Evolutionary conservation across 768 basidiomycete species (phyloP).

Genomic region (Nidularia sp.): DNA sequence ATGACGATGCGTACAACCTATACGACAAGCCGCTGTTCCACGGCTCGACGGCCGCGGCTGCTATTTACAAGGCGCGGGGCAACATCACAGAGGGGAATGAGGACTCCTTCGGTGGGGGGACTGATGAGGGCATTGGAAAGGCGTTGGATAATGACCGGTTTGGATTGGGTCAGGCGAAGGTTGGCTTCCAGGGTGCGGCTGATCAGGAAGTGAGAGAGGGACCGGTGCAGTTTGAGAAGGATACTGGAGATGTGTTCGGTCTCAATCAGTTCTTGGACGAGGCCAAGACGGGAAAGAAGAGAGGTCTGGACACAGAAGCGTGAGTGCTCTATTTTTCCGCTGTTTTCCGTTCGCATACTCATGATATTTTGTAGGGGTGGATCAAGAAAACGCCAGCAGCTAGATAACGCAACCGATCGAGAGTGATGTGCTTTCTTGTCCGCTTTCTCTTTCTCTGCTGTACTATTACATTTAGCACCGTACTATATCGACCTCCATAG

Average conservation of each 20-base stretch:
- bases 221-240: slow-evolving; percentile 98
- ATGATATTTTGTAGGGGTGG: slow-evolving; percentile 1
- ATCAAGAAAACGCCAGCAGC: slow-evolving; percentile 3
- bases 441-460: too few species aligned
- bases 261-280: slow-evolving; percentile 96
- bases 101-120: slow-evolving; percentile 91
- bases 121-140: slow-evolving; percentile 89
- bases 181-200: slow-evolving; percentile 89
- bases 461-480: too few species aligned
- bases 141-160: slow-evolving; percentile 94
- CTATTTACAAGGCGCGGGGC: slow-evolving; percentile 97
- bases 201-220: slow-evolving; percentile 86
- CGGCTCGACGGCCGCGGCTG: slow-evolving; percentile 94
- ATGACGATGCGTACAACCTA: slow-evolving; percentile 90
- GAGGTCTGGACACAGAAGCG: slow-evolving; percentile 76
- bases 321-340: not conserved
- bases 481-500: too few species aligned
- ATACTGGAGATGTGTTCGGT: slow-evolving; percentile 94
- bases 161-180: slow-evolving; percentile 74
- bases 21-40: slow-evolving; percentile 96
- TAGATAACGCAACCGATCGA: slow-evolving; percentile 1
- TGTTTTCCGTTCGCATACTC: slow-evolving; percentile 1
- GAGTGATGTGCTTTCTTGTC: not conserved
- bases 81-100: slow-evolving; percentile 83
- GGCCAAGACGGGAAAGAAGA: slow-evolving; percentile 92